phyloP scores from a whole-genome alignment of 345 rosid genomes.

The Populus pruinosa region DNA sequence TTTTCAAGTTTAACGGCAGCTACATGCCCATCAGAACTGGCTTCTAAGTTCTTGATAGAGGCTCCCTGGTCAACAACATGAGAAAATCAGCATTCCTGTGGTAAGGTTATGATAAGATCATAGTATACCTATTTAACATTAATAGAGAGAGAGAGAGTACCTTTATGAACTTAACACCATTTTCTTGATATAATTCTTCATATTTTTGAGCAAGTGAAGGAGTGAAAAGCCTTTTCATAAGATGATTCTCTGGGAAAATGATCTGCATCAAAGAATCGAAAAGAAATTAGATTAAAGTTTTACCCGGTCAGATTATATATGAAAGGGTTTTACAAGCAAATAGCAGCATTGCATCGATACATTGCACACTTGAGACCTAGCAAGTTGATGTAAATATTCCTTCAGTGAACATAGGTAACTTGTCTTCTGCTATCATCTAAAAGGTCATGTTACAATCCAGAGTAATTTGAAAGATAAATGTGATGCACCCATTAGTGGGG shows the following conservation, averaged over 20 bases:
- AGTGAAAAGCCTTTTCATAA: constrained; percentile 85
- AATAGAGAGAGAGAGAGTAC: constrained; percentile 21
- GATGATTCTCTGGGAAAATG: constrained; percentile 80
- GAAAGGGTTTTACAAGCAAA: not conserved
- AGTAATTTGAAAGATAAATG: not conserved
- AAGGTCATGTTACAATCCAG: too few species aligned
- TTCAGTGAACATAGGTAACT: too few species aligned
- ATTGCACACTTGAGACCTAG: too few species aligned
- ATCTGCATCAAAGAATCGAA: constrained; percentile 40
- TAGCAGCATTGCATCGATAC: too few species aligned
- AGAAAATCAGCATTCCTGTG: constrained; percentile 7
- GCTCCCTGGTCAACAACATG: constrained; percentile 49
- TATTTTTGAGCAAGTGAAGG: constrained; percentile 85
- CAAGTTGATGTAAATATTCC: too few species aligned
- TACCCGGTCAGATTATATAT: not conserved
- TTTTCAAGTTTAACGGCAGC: constrained; percentile 74
- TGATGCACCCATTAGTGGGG: not conserved
- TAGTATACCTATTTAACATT: not conserved
- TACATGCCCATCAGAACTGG: constrained; percentile 72
- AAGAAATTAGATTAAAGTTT: not conserved
- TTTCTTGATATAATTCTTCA: constrained; percentile 76
- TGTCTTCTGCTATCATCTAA: too few species aligned
- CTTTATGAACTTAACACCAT: constrained; percentile 75
- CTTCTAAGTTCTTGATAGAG: constrained; percentile 72
- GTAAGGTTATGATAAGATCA: not conserved